Evolutionary conservation across 768 basidiomycete genomes (phyloP).

Genomic region (Rickenella mellea): DNA sequence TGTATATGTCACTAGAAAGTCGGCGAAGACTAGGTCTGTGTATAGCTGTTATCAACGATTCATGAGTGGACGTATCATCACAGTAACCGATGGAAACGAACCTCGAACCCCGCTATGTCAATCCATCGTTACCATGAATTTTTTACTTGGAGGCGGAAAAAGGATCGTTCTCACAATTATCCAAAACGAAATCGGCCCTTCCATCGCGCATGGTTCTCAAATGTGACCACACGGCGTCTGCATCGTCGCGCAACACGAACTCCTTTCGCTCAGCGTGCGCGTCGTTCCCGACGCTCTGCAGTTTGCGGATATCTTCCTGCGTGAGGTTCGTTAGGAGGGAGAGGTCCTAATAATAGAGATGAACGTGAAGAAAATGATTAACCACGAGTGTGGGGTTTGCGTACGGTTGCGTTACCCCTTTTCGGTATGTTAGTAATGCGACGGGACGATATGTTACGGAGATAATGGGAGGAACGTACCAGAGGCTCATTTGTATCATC

Average conservation of each 20-base stretch:
- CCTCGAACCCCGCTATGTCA: conserved; percentile 79
- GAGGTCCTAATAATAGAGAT: conserved; percentile 53
- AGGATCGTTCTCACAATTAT: conserved; percentile 55
- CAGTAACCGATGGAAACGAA: conserved; percentile 17
- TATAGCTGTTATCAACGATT: conserved; percentile 47
- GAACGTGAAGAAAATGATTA: neutral
- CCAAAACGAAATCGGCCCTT: conserved; percentile 76
- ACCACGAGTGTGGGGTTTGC: conserved; percentile 9
- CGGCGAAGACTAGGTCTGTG: conserved; percentile 88
- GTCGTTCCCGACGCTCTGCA: conserved; percentile 78
- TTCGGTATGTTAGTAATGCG: neutral
- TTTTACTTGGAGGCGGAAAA: neutral
- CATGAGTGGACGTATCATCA: neutral
- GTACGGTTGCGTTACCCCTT: conserved; percentile 92
- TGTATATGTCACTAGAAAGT: conserved; percentile 86
- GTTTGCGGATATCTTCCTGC: conserved; percentile 67
- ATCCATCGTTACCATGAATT: neutral
- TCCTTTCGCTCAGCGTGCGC: conserved; percentile 67
- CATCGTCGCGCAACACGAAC: conserved; percentile 81
- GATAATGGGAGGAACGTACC: conserved; percentile 30
- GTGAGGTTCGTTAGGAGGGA: conserved; percentile 84
- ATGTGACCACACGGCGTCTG: conserved; percentile 64
- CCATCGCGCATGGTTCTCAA: conserved; percentile 41
- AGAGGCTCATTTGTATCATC: conserved; percentile 87
- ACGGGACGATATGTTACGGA: neutral